phyloP scores from a whole-genome alignment of 2,329 filamentous ascomycete species.

The Claviceps sp. region DNA sequence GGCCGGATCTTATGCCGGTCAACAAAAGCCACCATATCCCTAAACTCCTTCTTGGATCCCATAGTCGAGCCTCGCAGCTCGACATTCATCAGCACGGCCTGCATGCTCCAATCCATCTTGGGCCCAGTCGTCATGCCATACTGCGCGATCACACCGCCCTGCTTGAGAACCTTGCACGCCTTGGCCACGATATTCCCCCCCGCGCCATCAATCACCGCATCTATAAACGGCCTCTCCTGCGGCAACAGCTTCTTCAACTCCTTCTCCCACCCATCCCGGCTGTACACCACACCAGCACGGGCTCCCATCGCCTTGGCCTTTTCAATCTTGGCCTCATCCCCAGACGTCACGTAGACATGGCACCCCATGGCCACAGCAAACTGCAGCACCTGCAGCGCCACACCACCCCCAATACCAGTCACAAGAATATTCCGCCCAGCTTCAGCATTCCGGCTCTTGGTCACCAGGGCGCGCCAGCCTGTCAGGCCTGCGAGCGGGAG shows the following conservation, averaged over 20 bases:
- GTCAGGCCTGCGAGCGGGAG: conserved; percentile 77
- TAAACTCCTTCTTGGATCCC: conserved; percentile 81
- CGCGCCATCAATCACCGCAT: conserved; percentile 82
- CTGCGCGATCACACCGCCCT: conserved; percentile 68
- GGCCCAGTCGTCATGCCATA: conserved; percentile 88
- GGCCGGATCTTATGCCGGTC: conserved; percentile 58
- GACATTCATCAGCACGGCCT: conserved; percentile 73
- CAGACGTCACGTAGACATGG: conserved; percentile 71
- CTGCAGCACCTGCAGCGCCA: conserved; percentile 68
- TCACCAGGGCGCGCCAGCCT: conserved; percentile 73
- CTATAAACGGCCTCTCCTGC: conserved; percentile 52
- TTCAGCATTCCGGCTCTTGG: conserved; percentile 51
- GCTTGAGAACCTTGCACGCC: conserved; percentile 55
- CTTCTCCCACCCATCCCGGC: conserved; percentile 68
- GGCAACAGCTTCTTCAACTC: conserved; percentile 52
- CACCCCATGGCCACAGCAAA: conserved; percentile 65
- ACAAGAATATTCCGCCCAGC: conserved; percentile 64
- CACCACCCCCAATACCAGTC: conserved; percentile 87
- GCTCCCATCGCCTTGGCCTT: conserved; percentile 62
- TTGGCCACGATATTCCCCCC: conserved; percentile 72
- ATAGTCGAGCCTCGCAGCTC: conserved; percentile 81
- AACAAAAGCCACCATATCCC: conserved; percentile 82
- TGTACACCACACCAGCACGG: conserved; percentile 71
- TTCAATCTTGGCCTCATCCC: conserved; percentile 60
- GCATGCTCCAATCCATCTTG: conserved; percentile 78